Conservation (phyloP, 2,329 filamentous ascomycete genomes). For the Colletotrichum tofieldiae region DNA sequence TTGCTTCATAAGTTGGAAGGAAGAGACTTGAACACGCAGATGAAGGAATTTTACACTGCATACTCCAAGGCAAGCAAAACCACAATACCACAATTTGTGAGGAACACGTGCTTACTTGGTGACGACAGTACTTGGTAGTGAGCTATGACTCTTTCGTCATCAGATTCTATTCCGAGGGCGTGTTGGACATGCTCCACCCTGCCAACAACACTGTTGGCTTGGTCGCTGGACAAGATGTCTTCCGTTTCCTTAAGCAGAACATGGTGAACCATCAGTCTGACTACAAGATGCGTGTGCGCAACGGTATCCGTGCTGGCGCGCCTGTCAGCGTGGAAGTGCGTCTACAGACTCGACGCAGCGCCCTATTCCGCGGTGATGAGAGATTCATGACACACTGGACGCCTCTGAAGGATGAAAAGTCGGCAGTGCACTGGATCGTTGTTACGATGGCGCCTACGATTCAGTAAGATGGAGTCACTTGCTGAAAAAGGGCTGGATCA, state of each 20-base stretch:
- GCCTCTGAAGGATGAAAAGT: constrained; percentile 43
- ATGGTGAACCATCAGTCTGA: constrained; percentile 46
- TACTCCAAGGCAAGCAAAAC: constrained; percentile 47
- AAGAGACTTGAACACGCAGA: constrained; percentile 46
- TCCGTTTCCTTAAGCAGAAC: constrained; percentile 48
- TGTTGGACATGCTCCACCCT: constrained; percentile 47
- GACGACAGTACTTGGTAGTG: constrained; percentile 45
- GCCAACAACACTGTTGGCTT: constrained; percentile 45
- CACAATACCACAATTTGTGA: too few relatives aligned
- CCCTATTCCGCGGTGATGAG: constrained; percentile 47
- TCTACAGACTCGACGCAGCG: constrained; percentile 48
- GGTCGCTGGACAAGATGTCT: constrained; percentile 47
- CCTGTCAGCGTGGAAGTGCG: constrained; percentile 51
- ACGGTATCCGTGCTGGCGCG: constrained; percentile 47
- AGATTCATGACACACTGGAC: constrained; percentile 44
- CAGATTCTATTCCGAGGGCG: constrained; percentile 48
- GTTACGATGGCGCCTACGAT: constrained; percentile 40
- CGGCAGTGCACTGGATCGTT: constrained; percentile 36
- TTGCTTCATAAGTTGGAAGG: constrained; percentile 48
- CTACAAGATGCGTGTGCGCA: constrained; percentile 46
- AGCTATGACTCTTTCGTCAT: constrained; percentile 46
- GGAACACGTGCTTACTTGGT: background rate
- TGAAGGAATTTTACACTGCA: constrained; percentile 50
- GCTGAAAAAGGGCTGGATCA: too few relatives aligned
- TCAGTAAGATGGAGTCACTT: background rate